Conservation (phyloP, 768 basidiomycete species). For the Auricularia sp. region DNA sequence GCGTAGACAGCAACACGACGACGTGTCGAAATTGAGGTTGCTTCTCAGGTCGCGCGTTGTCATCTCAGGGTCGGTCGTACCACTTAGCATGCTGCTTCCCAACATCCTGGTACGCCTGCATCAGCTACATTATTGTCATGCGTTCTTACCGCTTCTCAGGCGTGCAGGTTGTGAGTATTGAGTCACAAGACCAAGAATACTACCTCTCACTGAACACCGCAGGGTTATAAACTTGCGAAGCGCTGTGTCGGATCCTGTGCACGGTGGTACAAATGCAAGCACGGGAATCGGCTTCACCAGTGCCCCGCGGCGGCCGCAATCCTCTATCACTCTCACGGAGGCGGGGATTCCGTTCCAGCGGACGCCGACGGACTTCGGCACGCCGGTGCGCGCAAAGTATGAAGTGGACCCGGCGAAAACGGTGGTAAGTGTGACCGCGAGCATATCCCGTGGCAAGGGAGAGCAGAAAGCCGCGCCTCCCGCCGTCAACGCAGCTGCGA, state of each 20-base stretch:
- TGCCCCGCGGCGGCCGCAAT: no score
- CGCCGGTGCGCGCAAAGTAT: no score
- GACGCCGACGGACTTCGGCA: no score
- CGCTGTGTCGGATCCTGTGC: background rate
- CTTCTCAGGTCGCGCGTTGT: background rate
- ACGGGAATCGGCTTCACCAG: no score
- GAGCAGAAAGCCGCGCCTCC: no score
- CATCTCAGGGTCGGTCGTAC: background rate
- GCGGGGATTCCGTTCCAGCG: no score
- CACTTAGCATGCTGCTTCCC: background rate
- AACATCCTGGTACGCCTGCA: background rate
- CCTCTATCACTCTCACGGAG: no score
- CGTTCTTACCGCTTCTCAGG: background rate
- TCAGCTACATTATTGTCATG: background rate
- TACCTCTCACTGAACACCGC: background rate
- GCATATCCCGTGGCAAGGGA: no score
- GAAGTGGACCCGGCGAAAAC: no score
- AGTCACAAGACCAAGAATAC: background rate
- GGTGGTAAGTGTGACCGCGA: no score
- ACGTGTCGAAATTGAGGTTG: background rate
- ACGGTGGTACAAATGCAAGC: background rate
- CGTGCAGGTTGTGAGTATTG: background rate
- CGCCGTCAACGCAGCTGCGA: no score
- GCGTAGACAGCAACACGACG: background rate
- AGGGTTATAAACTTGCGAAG: background rate